Conservation (phyloP, 2,329 filamentous ascomycete genomes). For the Cladosporium austrohemisphaericum region DNA sequence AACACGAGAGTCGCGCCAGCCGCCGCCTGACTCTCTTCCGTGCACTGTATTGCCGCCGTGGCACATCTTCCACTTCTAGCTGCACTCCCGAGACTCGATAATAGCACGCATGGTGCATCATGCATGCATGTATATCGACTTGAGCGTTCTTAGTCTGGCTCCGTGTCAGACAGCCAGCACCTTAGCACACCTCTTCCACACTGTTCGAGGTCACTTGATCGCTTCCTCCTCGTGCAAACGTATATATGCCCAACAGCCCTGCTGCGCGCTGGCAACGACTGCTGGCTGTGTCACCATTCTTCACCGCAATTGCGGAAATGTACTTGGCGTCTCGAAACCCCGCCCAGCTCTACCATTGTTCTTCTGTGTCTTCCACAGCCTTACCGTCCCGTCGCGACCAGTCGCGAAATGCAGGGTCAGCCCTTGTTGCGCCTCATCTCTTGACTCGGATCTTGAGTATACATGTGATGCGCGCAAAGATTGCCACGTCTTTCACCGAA, state of each 20-base stretch:
- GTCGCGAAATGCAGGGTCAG: not conserved
- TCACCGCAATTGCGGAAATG: slow-evolving; percentile 7
- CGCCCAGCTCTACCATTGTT: not conserved
- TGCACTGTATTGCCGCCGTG: slow-evolving; percentile 7
- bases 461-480: not conserved
- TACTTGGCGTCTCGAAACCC: not conserved
- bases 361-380: slow-evolving; percentile 2
- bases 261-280: no score
- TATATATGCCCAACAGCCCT: slow-evolving; percentile 9
- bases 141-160: not conserved
- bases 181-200: not conserved
- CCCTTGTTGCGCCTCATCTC: not conserved
- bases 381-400: not conserved
- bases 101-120: not conserved
- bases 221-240: not conserved
- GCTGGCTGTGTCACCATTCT: slow-evolving; percentile 10
- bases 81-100: not conserved
- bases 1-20: slow-evolving; percentile 8
- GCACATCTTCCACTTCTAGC: not conserved
- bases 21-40: slow-evolving; percentile 1
- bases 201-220: slow-evolving; percentile 1
- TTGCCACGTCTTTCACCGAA: not conserved
- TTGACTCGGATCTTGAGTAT: slow-evolving; percentile 2
- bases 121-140: slow-evolving; percentile 7
- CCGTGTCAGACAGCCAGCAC: not conserved